phyloP scores from a whole-genome alignment of 2,329 filamentous ascomycete genomes.

The Fusarium subglutinans region DNA sequence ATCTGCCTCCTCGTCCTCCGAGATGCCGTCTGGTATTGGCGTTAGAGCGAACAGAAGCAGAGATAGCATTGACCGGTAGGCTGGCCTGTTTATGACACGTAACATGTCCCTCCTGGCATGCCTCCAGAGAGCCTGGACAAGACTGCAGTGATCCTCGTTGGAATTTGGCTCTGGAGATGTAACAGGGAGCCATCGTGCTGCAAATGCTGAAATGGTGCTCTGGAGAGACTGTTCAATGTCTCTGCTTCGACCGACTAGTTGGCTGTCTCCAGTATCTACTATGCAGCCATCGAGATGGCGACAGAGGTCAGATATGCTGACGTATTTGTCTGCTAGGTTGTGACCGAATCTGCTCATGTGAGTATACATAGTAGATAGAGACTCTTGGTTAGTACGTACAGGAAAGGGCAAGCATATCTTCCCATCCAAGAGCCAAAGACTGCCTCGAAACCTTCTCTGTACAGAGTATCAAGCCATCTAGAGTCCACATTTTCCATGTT shows the following conservation, averaged over 20 bases:
- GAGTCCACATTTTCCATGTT: constrained; percentile 22
- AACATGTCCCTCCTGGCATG: constrained; percentile 50
- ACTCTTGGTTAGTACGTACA: constrained; percentile 42
- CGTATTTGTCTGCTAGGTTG: constrained; percentile 42
- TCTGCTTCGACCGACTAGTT: constrained; percentile 11
- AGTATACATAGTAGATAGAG: neutral
- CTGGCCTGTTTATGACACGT: constrained; percentile 52
- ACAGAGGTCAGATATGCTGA: constrained; percentile 45
- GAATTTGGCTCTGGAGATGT: constrained; percentile 4
- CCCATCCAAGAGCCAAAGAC: constrained; percentile 56
- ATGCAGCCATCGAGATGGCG: constrained; percentile 49
- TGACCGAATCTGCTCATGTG: constrained; percentile 35
- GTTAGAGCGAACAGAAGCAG: constrained; percentile 53
- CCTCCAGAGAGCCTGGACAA: constrained; percentile 47
- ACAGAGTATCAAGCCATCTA: constrained; percentile 45
- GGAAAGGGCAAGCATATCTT: constrained; percentile 53
- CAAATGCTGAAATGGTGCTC: constrained; percentile 43
- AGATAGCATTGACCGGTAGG: constrained; percentile 53
- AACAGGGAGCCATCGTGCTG: constrained; percentile 45
- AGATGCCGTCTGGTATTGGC: constrained; percentile 51
- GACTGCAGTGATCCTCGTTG: constrained; percentile 12
- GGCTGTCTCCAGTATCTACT: constrained; percentile 32
- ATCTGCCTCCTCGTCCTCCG: constrained; percentile 52
- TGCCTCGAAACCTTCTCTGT: constrained; percentile 49
- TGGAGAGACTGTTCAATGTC: constrained; percentile 42